phyloP scores from a whole-genome alignment of 2,329 filamentous ascomycete species.

The Claviceps sp. region DNA sequence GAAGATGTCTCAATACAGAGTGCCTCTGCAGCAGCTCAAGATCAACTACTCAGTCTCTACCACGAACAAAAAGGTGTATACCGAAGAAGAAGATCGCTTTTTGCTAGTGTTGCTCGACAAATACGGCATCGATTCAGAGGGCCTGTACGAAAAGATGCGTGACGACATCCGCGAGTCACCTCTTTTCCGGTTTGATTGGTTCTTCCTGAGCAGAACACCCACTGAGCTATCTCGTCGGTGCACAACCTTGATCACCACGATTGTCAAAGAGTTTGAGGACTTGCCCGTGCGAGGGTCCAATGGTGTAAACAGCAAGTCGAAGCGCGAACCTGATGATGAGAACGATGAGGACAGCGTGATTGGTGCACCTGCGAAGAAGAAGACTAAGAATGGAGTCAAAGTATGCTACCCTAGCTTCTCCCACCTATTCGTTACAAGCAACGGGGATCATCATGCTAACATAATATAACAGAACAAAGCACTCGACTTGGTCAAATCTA shows the following conservation, averaged over 20 bases:
- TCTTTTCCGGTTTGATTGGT: conserved; percentile 97
- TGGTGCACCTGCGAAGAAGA: conserved; percentile 75
- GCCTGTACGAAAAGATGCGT: conserved; percentile 85
- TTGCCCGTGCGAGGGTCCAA: conserved; percentile 39
- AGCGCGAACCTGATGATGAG: conserved; percentile 66
- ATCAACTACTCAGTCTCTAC: conserved; percentile 98
- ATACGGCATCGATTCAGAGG: conserved; percentile 82
- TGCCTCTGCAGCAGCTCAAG: conserved; percentile 92
- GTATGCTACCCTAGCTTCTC: conserved; percentile 28
- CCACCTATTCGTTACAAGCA: too few species aligned
- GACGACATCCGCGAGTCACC: conserved; percentile 93
- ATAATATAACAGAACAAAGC: conserved; percentile 63
- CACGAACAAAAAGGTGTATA: conserved; percentile 99
- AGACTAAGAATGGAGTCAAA: conserved; percentile 79
- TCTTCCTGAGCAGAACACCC: conserved; percentile 89
- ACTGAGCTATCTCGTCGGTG: conserved; percentile 86
- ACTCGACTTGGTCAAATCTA: conserved; percentile 74
- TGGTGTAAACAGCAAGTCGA: conserved; percentile 53
- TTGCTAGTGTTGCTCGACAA: conserved; percentile 85
- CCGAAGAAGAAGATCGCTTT: conserved; percentile 94
- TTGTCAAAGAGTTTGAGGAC: conserved; percentile 87
- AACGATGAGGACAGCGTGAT: conserved; percentile 74
- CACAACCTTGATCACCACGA: conserved; percentile 85
- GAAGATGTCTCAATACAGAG: conserved; percentile 95
- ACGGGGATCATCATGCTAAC: neutral